Conservation (phyloP, 2,329 filamentous ascomycete species). For the Trichoderma citrinoviride region DNA sequence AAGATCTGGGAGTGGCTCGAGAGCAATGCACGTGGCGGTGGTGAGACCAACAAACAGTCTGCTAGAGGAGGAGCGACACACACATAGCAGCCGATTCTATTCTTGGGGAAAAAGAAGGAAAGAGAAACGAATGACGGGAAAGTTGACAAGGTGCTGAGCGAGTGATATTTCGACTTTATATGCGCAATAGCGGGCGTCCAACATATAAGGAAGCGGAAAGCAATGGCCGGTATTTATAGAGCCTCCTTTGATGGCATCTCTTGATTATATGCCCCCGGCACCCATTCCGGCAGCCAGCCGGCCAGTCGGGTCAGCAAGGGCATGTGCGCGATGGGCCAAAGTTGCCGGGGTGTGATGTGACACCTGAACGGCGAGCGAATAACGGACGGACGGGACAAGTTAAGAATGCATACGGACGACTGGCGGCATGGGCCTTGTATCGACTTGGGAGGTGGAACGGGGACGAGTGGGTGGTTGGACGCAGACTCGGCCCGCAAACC, state of each 20-base stretch:
- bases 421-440: conserved; percentile 8
- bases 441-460: conserved; percentile 11
- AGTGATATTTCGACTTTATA: background rate
- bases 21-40: conserved; percentile 19
- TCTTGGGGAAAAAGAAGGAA: background rate
- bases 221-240: background rate
- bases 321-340: background rate
- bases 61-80: conserved; percentile 16
- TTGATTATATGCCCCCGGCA: background rate
- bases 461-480: conserved; percentile 3
- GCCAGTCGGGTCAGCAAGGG: background rate
- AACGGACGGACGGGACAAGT: background rate
- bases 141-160: background rate
- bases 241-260: background rate
- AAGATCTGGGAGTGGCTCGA: conserved; percentile 17
- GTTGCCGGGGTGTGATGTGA: background rate
- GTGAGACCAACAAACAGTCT: background rate
- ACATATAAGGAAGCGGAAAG: background rate
- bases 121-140: background rate
- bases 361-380: background rate
- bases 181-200: background rate
- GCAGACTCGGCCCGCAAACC: conserved; percentile 1
- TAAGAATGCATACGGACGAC: conserved; percentile 1
- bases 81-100: background rate
- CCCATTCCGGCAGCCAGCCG: background rate